Conservation (phyloP, 345 rosid species). For the Chamaenerion angustifolium region DNA sequence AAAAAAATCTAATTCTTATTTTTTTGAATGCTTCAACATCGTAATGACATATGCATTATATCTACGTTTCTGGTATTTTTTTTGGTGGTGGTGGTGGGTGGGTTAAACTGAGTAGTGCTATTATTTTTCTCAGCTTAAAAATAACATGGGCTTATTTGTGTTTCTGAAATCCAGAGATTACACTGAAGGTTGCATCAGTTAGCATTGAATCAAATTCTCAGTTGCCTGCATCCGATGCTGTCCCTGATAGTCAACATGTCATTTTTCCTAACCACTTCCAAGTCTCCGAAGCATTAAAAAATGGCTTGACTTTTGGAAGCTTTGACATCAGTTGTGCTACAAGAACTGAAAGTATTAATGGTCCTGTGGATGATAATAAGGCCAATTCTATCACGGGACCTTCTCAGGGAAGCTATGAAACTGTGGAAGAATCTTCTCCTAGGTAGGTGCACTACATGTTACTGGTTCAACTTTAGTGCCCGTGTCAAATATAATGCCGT, state of each 20-base stretch:
- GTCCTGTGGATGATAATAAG: conserved; percentile 18
- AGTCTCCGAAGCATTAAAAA: conserved; percentile 51
- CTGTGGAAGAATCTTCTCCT: conserved; percentile 29
- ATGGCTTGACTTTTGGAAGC: conserved; percentile 81
- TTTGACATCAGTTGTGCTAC: conserved; percentile 35
- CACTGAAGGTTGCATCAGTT: conserved; percentile 20
- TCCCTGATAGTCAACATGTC: conserved; percentile 41
- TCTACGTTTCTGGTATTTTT: neutral
- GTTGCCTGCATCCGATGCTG: conserved; percentile 16
- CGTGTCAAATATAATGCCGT: no score
- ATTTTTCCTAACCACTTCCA: conserved; percentile 71
- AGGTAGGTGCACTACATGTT: conserved; percentile 33
- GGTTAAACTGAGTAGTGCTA: neutral
- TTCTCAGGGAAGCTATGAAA: conserved; percentile 20
- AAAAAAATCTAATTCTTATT: no score
- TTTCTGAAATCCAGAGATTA: conserved; percentile 16
- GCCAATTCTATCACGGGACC: conserved; percentile 22
- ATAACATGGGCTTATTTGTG: conserved; percentile 7
- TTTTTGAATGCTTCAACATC: no score
- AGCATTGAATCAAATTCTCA: conserved; percentile 19
- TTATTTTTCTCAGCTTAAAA: neutral
- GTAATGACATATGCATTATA: neutral
- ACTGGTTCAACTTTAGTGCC: no score
- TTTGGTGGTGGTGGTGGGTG: neutral
- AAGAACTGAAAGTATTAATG: conserved; percentile 17